phyloP scores from a whole-genome alignment of 2,329 filamentous ascomycete genomes.

The Cadophora gregata region DNA sequence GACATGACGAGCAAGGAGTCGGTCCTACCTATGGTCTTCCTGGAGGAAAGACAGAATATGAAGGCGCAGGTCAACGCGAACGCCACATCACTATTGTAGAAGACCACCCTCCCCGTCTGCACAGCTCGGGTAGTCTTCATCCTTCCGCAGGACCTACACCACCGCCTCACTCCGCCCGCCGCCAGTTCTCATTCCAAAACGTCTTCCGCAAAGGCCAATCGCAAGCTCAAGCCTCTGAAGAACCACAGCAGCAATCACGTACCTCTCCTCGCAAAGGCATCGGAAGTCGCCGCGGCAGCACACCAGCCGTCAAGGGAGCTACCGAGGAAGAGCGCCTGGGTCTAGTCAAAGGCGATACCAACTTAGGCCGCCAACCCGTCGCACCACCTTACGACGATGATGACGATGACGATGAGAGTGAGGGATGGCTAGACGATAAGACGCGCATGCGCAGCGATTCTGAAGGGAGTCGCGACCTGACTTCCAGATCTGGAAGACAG shows the following conservation, averaged over 20 bases:
- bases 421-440: conserved; percentile 26
- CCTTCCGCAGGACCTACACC: conserved; percentile 56
- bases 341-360: conserved; percentile 76
- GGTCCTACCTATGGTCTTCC: conserved; percentile 58
- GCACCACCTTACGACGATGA: conserved; percentile 34
- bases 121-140: conserved; percentile 35
- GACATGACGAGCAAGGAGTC: conserved; percentile 34
- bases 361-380: conserved; percentile 27
- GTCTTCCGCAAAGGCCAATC: conserved; percentile 60
- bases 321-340: conserved; percentile 86
- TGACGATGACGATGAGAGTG: conserved; percentile 35
- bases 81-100: conserved; percentile 56
- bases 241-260: conserved; percentile 36
- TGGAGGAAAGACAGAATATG: conserved; percentile 52
- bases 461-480: conserved; percentile 28
- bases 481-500: conserved; percentile 23
- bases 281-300: conserved; percentile 50
- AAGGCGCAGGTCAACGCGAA: conserved; percentile 53
- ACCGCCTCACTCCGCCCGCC: conserved; percentile 65
- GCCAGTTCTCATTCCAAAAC: conserved; percentile 93
- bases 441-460: conserved; percentile 20
- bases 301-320: conserved; percentile 53
- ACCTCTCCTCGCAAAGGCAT: conserved; percentile 46
- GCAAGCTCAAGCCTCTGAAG: conserved; percentile 27
- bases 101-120: conserved; percentile 29